Percentiles rank a stretch among this genome's conserved stretches.
Evolutionary conservation across 139 green algal species (phyloP).

Genomic region (Volvox africanus): DNA sequence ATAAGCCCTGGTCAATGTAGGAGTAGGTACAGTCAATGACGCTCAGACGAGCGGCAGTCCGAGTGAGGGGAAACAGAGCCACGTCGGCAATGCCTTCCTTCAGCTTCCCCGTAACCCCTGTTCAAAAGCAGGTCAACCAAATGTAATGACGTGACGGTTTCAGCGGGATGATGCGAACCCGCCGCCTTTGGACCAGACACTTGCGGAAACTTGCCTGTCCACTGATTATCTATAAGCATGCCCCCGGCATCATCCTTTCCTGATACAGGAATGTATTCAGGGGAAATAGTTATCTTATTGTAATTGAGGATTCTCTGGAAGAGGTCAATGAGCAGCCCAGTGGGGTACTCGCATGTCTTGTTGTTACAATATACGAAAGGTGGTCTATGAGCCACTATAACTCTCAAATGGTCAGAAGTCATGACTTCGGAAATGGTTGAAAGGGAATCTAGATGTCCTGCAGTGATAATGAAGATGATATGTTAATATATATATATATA

Average conservation of each 20-base stretch:
- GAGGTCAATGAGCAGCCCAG: constrained; percentile 5
- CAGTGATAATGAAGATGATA: no score
- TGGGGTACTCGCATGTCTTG: no score
- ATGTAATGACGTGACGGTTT: no score
- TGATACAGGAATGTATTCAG: not conserved
- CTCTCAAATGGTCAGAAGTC: not conserved
- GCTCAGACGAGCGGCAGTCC: constrained; percentile 29
- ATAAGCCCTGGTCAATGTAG: constrained; percentile 38
- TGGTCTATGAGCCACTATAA: not conserved
- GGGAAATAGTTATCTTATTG: not conserved
- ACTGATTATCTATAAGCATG: not conserved
- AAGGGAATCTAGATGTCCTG: no score
- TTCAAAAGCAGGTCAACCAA: not conserved
- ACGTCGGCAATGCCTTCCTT: constrained; percentile 10
- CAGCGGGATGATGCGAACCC: not conserved
- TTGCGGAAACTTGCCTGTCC: not conserved
- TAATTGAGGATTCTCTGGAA: not conserved
- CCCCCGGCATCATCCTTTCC: not conserved
- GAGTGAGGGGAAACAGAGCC: constrained; percentile 55
- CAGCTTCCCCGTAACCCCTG: constrained; percentile 53
- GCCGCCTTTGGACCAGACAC: no score
- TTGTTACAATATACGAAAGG: no score
- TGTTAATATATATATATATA: not conserved
- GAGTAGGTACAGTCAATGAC: constrained; percentile 31
- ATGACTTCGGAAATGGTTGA: no score